Percentiles rank a stretch among this genome's conserved stretches.
These are phyloP conservation scores for Ascoidea asiatica DNA, from an alignment of 805 yeast species.

Conservation along the genomic window DNA sequence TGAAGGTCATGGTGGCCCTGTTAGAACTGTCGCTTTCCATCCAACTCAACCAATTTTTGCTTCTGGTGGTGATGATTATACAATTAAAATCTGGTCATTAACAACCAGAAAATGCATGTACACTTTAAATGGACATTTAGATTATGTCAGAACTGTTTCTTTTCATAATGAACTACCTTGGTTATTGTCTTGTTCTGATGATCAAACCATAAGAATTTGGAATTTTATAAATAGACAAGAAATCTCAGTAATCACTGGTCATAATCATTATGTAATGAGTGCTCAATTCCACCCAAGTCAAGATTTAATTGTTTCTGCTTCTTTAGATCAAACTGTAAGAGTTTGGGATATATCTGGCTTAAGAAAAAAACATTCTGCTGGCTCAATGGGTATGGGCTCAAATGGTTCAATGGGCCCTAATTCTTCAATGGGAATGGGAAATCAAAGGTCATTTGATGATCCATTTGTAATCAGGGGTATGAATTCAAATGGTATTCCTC, in stretches of 20 bases:
- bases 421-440: slow-evolving; percentile 7
- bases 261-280: slow-evolving; percentile 95
- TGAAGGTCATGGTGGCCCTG: slow-evolving; percentile 98
- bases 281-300: slow-evolving; percentile 96
- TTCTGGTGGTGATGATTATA: slow-evolving; percentile 95
- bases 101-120: slow-evolving; percentile 84
- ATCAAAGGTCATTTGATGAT: slow-evolving; percentile 21
- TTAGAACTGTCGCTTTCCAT: slow-evolving; percentile 88
- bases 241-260: slow-evolving; percentile 94
- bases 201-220: slow-evolving; percentile 98
- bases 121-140: slow-evolving; percentile 87
- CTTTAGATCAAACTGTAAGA: slow-evolving; percentile 96
- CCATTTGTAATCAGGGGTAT: slow-evolving; percentile 30
- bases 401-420: not conserved
- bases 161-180: slow-evolving; percentile 96
- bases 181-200: slow-evolving; percentile 93
- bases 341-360: slow-evolving; percentile 97
- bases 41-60: slow-evolving; percentile 96
- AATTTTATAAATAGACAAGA: slow-evolving; percentile 99
- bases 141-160: slow-evolving; percentile 85
- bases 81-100: slow-evolving; percentile 92
- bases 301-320: slow-evolving; percentile 88
- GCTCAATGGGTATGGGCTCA: slow-evolving; percentile 24
- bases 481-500: slow-evolving; percentile 51
- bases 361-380: slow-evolving; percentile 90